These are phyloP conservation scores for Verticillium alfalfae DNA, from an alignment of 2,329 filamentous ascomycete species.

Conservation along the genomic window DNA sequence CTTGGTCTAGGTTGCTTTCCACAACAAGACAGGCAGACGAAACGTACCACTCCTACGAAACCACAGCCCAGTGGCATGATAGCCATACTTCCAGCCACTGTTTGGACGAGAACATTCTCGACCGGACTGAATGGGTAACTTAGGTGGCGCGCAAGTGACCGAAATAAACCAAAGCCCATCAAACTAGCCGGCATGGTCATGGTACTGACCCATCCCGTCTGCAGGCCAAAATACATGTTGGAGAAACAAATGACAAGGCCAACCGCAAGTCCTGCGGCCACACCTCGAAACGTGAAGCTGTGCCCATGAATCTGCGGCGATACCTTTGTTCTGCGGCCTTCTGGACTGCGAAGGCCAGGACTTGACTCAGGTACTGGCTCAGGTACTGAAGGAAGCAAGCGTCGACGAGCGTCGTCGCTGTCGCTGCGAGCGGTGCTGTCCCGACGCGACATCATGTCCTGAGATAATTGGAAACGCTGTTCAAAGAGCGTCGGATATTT, in stretches of 20 bases:
- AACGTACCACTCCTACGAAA: conserved; percentile 75
- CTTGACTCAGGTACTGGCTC: neutral
- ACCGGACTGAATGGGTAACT: conserved; percentile 83
- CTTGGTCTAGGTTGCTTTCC: neutral
- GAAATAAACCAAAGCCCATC: conserved; percentile 93
- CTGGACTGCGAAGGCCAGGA: neutral
- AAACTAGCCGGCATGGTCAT: conserved; percentile 97
- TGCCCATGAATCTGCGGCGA: conserved; percentile 32
- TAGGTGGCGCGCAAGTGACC: conserved; percentile 65
- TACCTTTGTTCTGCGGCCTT: neutral
- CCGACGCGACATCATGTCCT: neutral
- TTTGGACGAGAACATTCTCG: conserved; percentile 95
- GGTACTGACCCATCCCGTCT: conserved; percentile 65
- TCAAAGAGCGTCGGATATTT: neutral
- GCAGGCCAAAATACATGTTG: conserved; percentile 98
- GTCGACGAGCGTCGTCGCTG: neutral
- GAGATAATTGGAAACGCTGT: neutral
- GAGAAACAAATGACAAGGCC: conserved; percentile 91
- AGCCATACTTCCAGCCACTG: conserved; percentile 88
- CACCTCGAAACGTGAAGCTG: conserved; percentile 80
- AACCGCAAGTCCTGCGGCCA: conserved; percentile 74
- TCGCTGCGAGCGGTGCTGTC: neutral
- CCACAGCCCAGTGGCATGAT: conserved; percentile 96
- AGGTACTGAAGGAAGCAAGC: neutral
- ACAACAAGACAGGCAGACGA: neutral